These are phyloP conservation scores for Diversispora epigaea DNA, from an alignment of 192 early-diverging fungal species.

Conservation along the genomic window DNA sequence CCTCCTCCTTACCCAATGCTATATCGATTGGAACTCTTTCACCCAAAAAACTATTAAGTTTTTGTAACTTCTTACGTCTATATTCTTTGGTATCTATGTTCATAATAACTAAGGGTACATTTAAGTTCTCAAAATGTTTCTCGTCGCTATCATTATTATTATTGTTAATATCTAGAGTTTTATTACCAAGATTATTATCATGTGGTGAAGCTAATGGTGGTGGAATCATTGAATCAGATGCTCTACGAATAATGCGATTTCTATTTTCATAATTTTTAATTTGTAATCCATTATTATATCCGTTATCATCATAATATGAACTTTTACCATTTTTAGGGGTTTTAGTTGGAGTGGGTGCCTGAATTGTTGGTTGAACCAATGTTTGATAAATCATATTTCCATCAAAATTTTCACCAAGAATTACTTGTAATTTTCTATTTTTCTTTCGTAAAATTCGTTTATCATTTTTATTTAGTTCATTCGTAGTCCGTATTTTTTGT, in stretches of 20 bases:
- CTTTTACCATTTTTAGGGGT: neutral
- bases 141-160: neutral
- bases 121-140: neutral
- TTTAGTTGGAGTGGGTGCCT: neutral
- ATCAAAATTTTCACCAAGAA: constrained; percentile 41
- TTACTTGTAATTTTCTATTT: constrained; percentile 40
- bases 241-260: constrained; percentile 2
- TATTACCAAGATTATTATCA: neutral
- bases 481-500: constrained; percentile 13
- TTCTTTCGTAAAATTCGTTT: constrained; percentile 40
- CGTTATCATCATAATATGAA: neutral
- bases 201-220: neutral
- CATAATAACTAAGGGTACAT: neutral
- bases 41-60: constrained; percentile 47
- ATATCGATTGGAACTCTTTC: constrained; percentile 40
- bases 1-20: constrained; percentile 11
- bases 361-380: constrained; percentile 34
- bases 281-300: neutral
- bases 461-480: constrained; percentile 39
- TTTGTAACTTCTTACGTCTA: constrained; percentile 42
- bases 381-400: constrained; percentile 37
- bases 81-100: constrained; percentile 28
- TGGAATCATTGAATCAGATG: constrained; percentile 30
- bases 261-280: neutral
- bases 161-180: no score